Evolutionary conservation across 164 flowering plant genomes (phyloP), one percentile per base, ranked within the genome.

Genomic region (Warburgia ugandensis): DNA sequence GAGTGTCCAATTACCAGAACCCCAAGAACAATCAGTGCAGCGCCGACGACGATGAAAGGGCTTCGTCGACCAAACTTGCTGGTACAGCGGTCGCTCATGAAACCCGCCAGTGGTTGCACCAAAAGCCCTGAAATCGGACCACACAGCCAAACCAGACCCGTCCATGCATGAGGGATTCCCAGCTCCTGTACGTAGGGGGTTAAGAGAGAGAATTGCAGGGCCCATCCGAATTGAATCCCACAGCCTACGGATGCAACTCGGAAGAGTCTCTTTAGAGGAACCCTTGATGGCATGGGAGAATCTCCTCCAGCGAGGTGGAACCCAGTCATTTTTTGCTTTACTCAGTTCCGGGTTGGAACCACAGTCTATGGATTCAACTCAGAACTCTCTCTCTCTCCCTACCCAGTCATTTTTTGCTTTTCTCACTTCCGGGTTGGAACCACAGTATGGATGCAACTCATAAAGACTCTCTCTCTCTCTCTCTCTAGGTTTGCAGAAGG

Each of bases 181-280:
- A 92, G 85, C 77, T 86, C 89, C 69, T 92, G 99, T 13, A 92
- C 95, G 66, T 92, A 92, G 0, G 97, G 99, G 0, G 99, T 92
- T 23, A 92, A 77, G 2, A 88, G 68, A 2, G 97, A 92, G 13
- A 92, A 80, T 72, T 92, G 99, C 5, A 92, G 70, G 1, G 99
- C 97, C 99, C 99, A 92, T 3, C 99, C 99, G 73, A 92, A 92
- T 43, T 92, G 99, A 14, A 92, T 77, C 0, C 99, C 99, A 46
- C 94, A 67, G 2, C 94, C 96, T 17, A 92, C 74, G 12, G 95
- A 84, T 0, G 96, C 70, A 8, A 84, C 95, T 7, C 78, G 71
- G 23, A 88, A 70, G 3, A 92, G 68, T 28, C 60, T 60, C 61
- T 68, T 55, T 5, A 80, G 57, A 6, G 79, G 74, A 1, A 80